Percentiles rank a stretch among this genome's conserved stretches.
These are phyloP conservation scores for Xylariaceae sp. DNA, from an alignment of 2,329 filamentous ascomycete genomes.

Conservation along the genomic window DNA sequence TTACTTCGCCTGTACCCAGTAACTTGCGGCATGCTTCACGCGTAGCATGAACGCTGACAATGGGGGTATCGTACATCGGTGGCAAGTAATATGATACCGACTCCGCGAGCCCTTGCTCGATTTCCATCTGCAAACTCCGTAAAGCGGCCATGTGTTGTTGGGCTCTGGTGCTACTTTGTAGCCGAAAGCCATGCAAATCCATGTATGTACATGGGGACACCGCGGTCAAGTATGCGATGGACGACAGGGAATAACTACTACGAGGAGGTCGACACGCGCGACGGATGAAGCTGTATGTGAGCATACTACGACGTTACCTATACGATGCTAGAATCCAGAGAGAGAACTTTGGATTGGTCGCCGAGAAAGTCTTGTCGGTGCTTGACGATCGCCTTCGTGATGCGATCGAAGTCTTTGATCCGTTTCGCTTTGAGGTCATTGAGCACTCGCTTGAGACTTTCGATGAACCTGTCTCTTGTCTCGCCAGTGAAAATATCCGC, in stretches of 20 bases:
- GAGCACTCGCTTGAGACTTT: slow-evolving; percentile 57
- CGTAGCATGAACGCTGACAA: slow-evolving; percentile 15
- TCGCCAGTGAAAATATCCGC: slow-evolving; percentile 59
- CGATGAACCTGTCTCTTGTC: slow-evolving; percentile 56
- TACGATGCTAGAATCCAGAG: slow-evolving; percentile 45
- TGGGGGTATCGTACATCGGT: slow-evolving; percentile 23
- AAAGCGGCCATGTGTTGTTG: slow-evolving; percentile 12
- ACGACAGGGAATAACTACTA: slow-evolving; percentile 21
- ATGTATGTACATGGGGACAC: slow-evolving; percentile 11
- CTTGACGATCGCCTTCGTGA: slow-evolving; percentile 61
- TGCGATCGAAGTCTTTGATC: slow-evolving; percentile 60
- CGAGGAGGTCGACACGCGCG: slow-evolving; percentile 16
- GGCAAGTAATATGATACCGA: slow-evolving; percentile 20
- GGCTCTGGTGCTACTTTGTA: slow-evolving; percentile 13
- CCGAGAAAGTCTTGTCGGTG: slow-evolving; percentile 60
- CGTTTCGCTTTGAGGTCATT: slow-evolving; percentile 54
- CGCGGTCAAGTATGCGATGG: slow-evolving; percentile 10
- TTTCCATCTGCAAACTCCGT: slow-evolving; percentile 11
- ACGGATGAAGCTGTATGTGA: slow-evolving; percentile 17
- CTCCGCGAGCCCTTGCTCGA: slow-evolving; percentile 13
- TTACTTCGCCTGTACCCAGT: slow-evolving; percentile 10
- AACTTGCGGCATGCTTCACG: slow-evolving; percentile 13
- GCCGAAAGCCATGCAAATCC: slow-evolving; percentile 5
- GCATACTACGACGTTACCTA: slow-evolving; percentile 31
- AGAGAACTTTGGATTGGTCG: slow-evolving; percentile 59